Percentiles rank a stretch among this genome's conserved stretches.
phyloP scores from a whole-genome alignment of 129 eudicot genomes.

The Tanacetum coccineum region DNA sequence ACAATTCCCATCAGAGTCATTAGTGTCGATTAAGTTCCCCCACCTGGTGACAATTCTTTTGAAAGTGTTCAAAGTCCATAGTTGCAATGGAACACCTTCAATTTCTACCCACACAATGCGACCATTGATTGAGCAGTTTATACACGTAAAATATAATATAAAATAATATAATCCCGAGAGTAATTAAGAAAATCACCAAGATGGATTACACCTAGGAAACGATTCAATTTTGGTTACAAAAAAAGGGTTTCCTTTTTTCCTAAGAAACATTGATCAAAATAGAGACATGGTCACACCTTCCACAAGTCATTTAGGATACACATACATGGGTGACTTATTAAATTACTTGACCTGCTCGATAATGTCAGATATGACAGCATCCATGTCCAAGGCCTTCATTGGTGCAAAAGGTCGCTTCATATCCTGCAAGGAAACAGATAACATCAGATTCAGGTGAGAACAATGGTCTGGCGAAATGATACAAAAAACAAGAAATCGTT shows the following conservation, averaged over 20 bases:
- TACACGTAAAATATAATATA: too few relatives aligned
- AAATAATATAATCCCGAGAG: too few relatives aligned
- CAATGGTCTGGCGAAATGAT: background rate
- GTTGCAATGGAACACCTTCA: too few relatives aligned
- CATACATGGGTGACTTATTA: constrained; percentile 7
- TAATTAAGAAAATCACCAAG: too few relatives aligned
- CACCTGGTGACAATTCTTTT: too few relatives aligned
- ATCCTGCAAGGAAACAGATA: constrained; percentile 26
- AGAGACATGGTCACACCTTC: constrained; percentile 3
- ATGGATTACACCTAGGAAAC: constrained; percentile 18
- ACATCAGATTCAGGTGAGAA: background rate
- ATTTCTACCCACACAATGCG: too few relatives aligned
- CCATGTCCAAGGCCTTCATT: constrained; percentile 88
- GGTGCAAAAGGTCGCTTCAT: constrained; percentile 83
- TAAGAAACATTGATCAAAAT: constrained; percentile 21
- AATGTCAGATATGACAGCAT: constrained; percentile 61
- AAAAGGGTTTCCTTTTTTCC: constrained; percentile 23
- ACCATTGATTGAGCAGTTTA: too few relatives aligned
- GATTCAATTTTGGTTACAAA: constrained; percentile 16
- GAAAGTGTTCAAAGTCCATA: too few relatives aligned
- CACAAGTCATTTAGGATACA: constrained; percentile 12
- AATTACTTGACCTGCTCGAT: constrained; percentile 52
- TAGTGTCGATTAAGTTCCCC: too few relatives aligned
- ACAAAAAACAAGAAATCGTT: background rate
- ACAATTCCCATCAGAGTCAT: too few relatives aligned